phyloP scores from a whole-genome alignment of 2,329 filamentous ascomycete species.

The Pseudogymnoascus sp. region DNA sequence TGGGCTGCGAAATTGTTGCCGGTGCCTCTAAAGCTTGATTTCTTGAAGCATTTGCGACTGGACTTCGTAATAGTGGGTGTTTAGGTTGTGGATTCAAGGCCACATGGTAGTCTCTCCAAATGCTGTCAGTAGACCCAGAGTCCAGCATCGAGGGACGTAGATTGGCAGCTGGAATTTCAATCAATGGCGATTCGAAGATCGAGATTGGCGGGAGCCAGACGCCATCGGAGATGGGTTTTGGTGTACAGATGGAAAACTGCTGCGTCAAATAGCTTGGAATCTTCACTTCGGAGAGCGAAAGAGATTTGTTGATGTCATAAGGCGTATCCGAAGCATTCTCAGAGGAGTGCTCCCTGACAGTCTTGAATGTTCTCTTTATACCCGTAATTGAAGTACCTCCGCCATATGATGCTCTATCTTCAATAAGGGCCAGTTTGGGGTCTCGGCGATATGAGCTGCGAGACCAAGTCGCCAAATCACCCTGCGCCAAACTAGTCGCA shows the following conservation, averaged over 20 bases:
- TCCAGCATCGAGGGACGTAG: not conserved
- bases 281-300: not conserved
- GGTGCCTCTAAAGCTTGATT: not conserved
- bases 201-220: not conserved
- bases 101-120: not conserved
- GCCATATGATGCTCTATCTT: not conserved
- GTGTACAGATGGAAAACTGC: not conserved
- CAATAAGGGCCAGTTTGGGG: not conserved
- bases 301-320: not conserved
- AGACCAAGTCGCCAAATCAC: not conserved
- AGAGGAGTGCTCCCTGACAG: not conserved
- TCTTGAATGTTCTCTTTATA: not conserved
- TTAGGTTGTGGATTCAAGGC: not conserved
- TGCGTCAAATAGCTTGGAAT: slow-evolving; percentile 2
- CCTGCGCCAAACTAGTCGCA: not conserved
- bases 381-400: not conserved
- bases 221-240: not conserved
- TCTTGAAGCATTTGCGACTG: not conserved
- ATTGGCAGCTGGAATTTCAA: not conserved
- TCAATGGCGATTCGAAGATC: not conserved
- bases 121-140: no score
- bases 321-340: not conserved
- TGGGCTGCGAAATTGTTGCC: not conserved
- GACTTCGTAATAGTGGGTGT: not conserved
- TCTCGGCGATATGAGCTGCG: not conserved